Base-by-base conservation (phyloP, 1,139 yeast species). In the Dujonia santamariae region DNA sequence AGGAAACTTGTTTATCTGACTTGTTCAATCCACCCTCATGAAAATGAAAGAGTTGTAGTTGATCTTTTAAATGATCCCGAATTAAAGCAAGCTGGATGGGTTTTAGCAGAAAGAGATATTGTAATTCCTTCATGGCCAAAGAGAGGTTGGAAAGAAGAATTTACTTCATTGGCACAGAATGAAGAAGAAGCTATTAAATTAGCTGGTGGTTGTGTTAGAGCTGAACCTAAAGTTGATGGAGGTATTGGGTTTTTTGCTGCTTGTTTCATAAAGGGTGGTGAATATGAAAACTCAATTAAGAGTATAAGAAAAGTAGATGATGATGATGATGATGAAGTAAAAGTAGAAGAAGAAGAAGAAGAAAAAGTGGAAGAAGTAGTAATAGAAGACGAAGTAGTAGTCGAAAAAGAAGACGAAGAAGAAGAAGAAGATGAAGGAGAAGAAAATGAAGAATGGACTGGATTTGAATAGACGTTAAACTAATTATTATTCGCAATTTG, bases 161-260 rank as follows among this genome's bases (percentile, higher is more conserved):
- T 88, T 43, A 51, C 66, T 9, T 59, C 74, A 3, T 56, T 75
- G 11, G 71, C 71, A 19, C 63, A 63, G 7, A 74, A 72, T 37
- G 67, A 60, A 3, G 61, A 62, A 26, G 65, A 72, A n/a, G 46
- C 62, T 34, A 63, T 67, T 36, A 65, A 61, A 26, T 54, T 85
- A 32, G 95, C 97, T 0, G 88, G 82, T 2, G 92, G 95, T 0
- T 87, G 97, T 57, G 81, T 92, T 0, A 67, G 98, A 44, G 85
- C 92, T 0, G 59, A 79, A 30, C 96, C 97, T 0, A 82, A 78
- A 44, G 82, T 75, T 37, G 97, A 92, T 54, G 97, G 97, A 24
- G 98, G 98, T 9, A 92, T 92, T 47, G 98, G 98, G 0, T 92
- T 92, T 54, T 92, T 92, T 61, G 97, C 97, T 1, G 97, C 85